Evolutionary conservation across 495 filamentous ascomycete species (phyloP).

Genomic region (Thozetella sp.): DNA sequence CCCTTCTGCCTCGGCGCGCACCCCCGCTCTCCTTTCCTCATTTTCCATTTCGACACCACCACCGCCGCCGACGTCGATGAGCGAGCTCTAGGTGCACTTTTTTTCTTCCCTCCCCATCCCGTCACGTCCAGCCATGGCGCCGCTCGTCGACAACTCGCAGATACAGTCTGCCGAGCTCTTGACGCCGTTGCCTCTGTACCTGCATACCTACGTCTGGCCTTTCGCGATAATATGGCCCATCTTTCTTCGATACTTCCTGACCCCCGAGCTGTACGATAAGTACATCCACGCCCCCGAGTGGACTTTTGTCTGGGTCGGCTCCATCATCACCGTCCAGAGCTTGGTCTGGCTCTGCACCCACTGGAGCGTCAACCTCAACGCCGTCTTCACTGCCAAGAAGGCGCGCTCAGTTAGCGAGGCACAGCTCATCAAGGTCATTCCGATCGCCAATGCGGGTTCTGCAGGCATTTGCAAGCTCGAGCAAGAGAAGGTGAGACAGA

Average conservation of each 20-base stretch:
- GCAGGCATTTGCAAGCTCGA: constrained; percentile 84
- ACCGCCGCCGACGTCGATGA: background rate
- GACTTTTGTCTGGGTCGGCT: constrained; percentile 92
- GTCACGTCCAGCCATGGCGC: constrained; percentile 35
- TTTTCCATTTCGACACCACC: background rate
- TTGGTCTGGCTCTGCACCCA: constrained; percentile 94
- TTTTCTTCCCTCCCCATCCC: background rate
- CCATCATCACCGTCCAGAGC: constrained; percentile 84
- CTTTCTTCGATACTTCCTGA: constrained; percentile 86
- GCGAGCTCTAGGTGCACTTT: background rate
- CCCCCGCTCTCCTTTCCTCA: background rate
- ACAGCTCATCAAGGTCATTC: constrained; percentile 91
- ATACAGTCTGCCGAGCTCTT: constrained; percentile 87
- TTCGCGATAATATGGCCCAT: constrained; percentile 88
- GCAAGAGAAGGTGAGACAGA: constrained; percentile 68
- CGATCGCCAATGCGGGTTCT: constrained; percentile 83
- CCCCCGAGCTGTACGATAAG: constrained; percentile 78
- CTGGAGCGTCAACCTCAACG: constrained; percentile 89
- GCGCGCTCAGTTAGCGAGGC: constrained; percentile 75
- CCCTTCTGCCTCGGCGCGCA: background rate
- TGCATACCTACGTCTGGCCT: constrained; percentile 91
- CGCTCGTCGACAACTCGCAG: constrained; percentile 88
- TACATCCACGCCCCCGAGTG: constrained; percentile 90
- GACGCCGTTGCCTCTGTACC: constrained; percentile 77
- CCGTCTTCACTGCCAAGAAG: constrained; percentile 76